Base-by-base conservation (phyloP, 495 filamentous ascomycete species). In the Podospora didyma region DNA sequence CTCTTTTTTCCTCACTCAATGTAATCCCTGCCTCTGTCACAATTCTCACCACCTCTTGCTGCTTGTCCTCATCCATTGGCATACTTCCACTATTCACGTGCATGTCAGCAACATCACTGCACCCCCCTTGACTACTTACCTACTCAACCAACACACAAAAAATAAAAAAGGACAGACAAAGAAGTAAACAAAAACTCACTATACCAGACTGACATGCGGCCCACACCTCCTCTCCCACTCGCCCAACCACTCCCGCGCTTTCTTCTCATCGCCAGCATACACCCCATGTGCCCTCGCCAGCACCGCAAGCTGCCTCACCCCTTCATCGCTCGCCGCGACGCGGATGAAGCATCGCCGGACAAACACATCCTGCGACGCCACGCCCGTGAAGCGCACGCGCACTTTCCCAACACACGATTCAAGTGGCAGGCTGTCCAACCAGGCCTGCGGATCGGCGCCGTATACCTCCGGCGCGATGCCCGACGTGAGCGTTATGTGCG, bases 401-500 rank as follows among this genome's bases (percentile, higher is more conserved):
- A 65, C 59, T 3, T 46, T 19, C 1, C 49, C 44, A 3, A 5
- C 2, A 6, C 47, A 17, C 35, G 4, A 1, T 56, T 46, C 42
- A 50, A 66, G 0, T n/a, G 58, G 60, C 10, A 69, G 42, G 3
- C 42, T 23, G 20, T 69, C 62, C 7, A 71, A 47, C 66, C 66
- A 71, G 7, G 11, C 56, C 49, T 69, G 66, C 9, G 68, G 66
- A 21, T 53, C 34, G 22, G 37, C 21, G 39, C 45, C 35, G 45
- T 69, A 71, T 11, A 53, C 2, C 0, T 19, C 28, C 0, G 66
- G 64, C 1, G 53, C 16, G 42, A 71, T 62, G 5, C 51, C 57
- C 3, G 56, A 61, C n/a, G 66, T 69, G 19, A 71, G 62, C 16
- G 68, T 71, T n/a, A 71, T 45, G 52, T 71, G 68, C 0, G 66